phyloP scores from a whole-genome alignment of 257 asterid species.

The Nicotiana attenuata region DNA sequence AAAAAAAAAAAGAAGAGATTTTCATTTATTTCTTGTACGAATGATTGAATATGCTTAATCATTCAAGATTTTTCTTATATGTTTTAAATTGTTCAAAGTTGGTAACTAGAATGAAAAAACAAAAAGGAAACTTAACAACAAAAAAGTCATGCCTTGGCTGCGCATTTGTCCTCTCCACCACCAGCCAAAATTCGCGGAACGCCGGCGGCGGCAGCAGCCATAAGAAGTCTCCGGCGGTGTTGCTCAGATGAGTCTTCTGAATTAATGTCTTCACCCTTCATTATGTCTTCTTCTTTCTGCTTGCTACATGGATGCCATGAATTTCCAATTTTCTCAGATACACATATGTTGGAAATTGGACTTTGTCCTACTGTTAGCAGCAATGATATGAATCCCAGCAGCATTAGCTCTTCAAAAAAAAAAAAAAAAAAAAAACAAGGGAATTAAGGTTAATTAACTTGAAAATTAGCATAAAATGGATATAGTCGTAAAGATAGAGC shows the following conservation, averaged over 20 bases:
- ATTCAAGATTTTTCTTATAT: neutral
- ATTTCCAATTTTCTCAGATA: slow-evolving; percentile 40
- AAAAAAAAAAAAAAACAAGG: neutral
- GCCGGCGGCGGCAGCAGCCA: slow-evolving; percentile 5
- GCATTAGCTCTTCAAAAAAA: slow-evolving; percentile 60
- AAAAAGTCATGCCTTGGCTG: slow-evolving; percentile 42
- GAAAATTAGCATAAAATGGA: neutral
- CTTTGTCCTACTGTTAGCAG: slow-evolving; percentile 65
- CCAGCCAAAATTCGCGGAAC: slow-evolving; percentile 57
- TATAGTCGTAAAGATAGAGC: too few species aligned
- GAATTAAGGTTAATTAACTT: neutral
- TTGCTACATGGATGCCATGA: slow-evolving; percentile 88
- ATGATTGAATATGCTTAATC: neutral
- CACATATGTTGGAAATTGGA: slow-evolving; percentile 59
- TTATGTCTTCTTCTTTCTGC: slow-evolving; percentile 22
- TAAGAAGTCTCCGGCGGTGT: slow-evolving; percentile 54
- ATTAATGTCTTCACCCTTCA: neutral
- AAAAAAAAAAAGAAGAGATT: too few species aligned
- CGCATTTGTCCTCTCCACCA: slow-evolving; percentile 55
- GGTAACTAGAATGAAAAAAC: neutral
- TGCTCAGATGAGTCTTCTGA: neutral
- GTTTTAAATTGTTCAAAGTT: neutral
- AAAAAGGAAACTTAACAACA: neutral
- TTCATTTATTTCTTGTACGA: neutral
- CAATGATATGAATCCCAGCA: slow-evolving; percentile 89